These are phyloP conservation scores for Halenospora varia DNA, from an alignment of 495 filamentous ascomycete genomes.

Conservation along the genomic window DNA sequence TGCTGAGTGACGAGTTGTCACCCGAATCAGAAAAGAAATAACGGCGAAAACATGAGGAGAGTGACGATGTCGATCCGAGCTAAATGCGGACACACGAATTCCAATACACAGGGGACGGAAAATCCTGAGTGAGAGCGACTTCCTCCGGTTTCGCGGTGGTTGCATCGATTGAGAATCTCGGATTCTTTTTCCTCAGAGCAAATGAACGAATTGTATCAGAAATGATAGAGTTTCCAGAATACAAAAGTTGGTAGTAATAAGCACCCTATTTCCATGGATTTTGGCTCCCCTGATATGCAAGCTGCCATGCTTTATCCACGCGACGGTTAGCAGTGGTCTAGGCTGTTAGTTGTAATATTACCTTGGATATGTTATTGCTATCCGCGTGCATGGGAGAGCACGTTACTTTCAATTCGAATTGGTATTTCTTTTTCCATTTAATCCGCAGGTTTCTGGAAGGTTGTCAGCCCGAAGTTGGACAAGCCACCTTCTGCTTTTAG, in stretches of 20 bases:
- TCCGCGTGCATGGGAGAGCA: too few relatives aligned
- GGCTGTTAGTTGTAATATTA: neutral
- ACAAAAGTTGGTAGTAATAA: neutral
- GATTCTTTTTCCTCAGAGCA: neutral
- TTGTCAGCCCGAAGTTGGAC: neutral
- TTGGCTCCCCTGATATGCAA: neutral
- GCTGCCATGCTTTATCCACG: neutral
- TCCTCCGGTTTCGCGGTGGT: neutral
- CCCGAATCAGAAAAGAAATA: neutral
- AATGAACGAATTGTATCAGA: neutral
- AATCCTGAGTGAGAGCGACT: neutral
- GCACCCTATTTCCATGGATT: too few relatives aligned
- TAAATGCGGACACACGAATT: neutral
- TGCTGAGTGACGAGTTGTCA: conserved; percentile 2
- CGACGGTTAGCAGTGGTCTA: neutral
- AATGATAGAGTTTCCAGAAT: neutral
- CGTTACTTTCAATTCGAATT: too few relatives aligned
- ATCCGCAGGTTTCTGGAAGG: neutral
- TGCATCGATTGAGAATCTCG: neutral
- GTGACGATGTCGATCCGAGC: neutral
- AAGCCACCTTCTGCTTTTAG: conserved; percentile 1
- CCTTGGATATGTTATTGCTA: too few relatives aligned
- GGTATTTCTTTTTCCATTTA: neutral
- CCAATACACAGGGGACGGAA: neutral
- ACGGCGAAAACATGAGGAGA: neutral